Percentiles rank a stretch among this genome's conserved stretches.
phyloP scores from a whole-genome alignment of 2,329 filamentous ascomycete genomes.

The Cyphellophora attinorum region DNA sequence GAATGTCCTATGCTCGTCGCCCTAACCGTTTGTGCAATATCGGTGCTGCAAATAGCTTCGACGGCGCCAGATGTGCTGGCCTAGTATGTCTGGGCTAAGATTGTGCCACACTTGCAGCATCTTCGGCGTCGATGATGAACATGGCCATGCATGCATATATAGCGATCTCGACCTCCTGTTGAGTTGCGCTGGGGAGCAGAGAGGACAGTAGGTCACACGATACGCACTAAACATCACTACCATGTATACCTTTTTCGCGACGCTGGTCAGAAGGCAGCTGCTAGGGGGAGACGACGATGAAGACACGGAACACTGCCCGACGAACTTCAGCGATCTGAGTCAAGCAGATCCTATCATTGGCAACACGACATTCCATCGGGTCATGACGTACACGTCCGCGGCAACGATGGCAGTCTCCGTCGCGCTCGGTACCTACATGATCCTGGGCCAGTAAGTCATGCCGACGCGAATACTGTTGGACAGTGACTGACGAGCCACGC shows the following conservation, averaged over 20 bases:
- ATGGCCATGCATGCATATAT: neutral
- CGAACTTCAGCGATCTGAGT: neutral
- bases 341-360: neutral
- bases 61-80: no score
- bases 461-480: no score
- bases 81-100: no score
- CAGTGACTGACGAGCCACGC: no score
- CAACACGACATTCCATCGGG: neutral
- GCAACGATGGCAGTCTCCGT: neutral
- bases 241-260: neutral
- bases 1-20: no score
- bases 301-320: neutral
- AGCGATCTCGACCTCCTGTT: neutral
- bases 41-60: no score
- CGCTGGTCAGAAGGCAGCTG: neutral
- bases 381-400: neutral
- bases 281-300: neutral
- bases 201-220: no score
- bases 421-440: neutral
- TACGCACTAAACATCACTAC: neutral
- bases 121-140: no score
- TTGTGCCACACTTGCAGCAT: no score
- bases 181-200: no score
- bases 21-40: no score
- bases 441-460: no score